These are phyloP conservation scores for Forsythia viridissima DNA, from an alignment of 257 asterid genomes.

Conservation along the genomic window DNA sequence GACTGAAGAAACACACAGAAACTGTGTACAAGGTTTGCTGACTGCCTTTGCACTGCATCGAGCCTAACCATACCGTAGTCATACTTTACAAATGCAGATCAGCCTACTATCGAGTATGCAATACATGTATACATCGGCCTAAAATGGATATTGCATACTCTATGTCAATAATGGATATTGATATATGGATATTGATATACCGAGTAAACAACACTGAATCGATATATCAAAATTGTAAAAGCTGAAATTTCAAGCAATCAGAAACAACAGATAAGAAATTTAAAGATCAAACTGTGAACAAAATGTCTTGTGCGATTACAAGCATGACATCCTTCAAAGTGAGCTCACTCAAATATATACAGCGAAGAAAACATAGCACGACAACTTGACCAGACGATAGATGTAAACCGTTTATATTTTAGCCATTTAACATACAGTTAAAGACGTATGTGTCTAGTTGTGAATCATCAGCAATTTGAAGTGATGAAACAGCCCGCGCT, in stretches of 20 bases:
- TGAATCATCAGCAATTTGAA: conserved; percentile 42
- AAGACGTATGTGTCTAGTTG: conserved; percentile 29
- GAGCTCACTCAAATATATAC: conserved; percentile 47
- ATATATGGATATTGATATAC: neutral
- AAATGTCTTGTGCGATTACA: conserved; percentile 24
- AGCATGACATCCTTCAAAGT: conserved; percentile 22
- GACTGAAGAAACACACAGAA: neutral
- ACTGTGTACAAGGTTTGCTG: neutral
- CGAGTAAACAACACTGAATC: neutral
- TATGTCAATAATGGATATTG: neutral
- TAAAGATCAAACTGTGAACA: conserved; percentile 12
- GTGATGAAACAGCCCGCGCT: conserved; percentile 49
- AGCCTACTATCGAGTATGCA: too few species aligned
- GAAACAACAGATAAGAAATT: conserved; percentile 19
- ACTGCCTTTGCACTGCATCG: neutral
- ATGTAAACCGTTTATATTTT: neutral
- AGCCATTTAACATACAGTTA: conserved; percentile 30
- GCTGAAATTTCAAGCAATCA: conserved; percentile 11
- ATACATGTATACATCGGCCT: too few species aligned
- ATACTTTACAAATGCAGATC: neutral
- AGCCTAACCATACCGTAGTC: neutral
- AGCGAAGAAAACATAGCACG: conserved; percentile 28
- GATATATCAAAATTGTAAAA: neutral
- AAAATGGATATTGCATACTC: neutral
- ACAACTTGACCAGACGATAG: conserved; percentile 16